Evolutionary conservation across 345 rosid genomes (phyloP), one percentile per base, ranked within the genome.

Genomic region (Camelina neglecta): DNA sequence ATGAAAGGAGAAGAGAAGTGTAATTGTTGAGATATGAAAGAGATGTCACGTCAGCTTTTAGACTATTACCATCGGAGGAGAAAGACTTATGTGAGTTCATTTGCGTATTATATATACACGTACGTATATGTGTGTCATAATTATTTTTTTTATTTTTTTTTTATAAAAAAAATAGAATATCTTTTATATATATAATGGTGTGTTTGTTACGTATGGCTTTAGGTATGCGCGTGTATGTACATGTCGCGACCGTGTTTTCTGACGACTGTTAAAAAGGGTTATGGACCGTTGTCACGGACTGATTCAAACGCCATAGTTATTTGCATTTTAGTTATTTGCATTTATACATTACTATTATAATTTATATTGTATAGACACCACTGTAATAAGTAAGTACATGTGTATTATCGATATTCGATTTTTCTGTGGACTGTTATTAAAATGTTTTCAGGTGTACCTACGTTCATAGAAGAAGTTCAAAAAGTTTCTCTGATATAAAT

Each of bases 191-290:
- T 68, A 16, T 63, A 70, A n/a, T 64, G 47, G 51, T 76, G 53
- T 69, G 55, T 77, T 57, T 69, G 31, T 77, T 77, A 71, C 76
- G 76, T 77, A 77, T 77, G 80, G 75, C 80, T 70, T 57, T 77
- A 77, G 60, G 80, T 71, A 77, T 69, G 66, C 70, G 80, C 70
- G 65, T 76, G 71, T 62, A 69, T 47, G 66, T 70, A 77, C 76
- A 77, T 77, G 76, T 77, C 60, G 80, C 75, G 75, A 76, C 80
- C 71, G 51, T 69, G 75, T 76, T 76, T 59, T 62, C 71, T 71
- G 80, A 77, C 67, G 80, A 55, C 76, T 76, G 71, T 70, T 76
- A 63, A 75, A 61, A 76, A 55, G 74, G 63, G 60, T 76, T 70
- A 64, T 71, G 75, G 80, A 56, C 75, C 65, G 80, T 69, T 16